A percentile compares a stretch with the other conserved stretches of the same genome.
phyloP scores from a whole-genome alignment of 768 basidiomycete genomes.

The Leccinum subtestaceum region DNA sequence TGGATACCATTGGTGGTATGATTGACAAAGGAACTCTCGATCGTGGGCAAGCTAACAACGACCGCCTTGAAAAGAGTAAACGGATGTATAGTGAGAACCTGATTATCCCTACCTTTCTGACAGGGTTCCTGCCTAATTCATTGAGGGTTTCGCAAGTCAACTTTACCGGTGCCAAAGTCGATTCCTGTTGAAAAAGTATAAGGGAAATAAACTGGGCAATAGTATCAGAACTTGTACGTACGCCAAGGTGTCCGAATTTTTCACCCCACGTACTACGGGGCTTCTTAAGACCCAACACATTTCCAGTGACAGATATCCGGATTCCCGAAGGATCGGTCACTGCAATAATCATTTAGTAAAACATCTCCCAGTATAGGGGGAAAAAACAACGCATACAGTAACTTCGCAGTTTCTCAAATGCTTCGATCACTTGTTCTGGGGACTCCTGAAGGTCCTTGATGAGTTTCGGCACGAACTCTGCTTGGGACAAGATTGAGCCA shows the following conservation, averaged over 20 bases:
- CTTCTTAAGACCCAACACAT: constrained; percentile 63
- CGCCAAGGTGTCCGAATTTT: constrained; percentile 59
- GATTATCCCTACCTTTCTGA: constrained; percentile 53
- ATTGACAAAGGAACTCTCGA: constrained; percentile 86
- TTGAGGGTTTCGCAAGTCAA: constrained; percentile 68
- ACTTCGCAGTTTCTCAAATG: constrained; percentile 72
- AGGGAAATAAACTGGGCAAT: not conserved
- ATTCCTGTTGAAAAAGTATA: constrained; percentile 35
- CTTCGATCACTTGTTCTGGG: constrained; percentile 68
- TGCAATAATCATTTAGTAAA: constrained; percentile 30
- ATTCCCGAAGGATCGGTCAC: constrained; percentile 81
- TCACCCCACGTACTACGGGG: constrained; percentile 76
- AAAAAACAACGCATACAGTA: constrained; percentile 46
- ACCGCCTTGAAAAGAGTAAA: constrained; percentile 53
- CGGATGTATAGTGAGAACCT: not conserved
- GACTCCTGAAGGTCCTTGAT: constrained; percentile 66
- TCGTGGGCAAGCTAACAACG: constrained; percentile 86
- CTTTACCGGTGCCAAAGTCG: constrained; percentile 62
- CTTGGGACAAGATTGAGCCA: constrained; percentile 65
- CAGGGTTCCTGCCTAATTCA: constrained; percentile 67
- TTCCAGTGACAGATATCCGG: constrained; percentile 89
- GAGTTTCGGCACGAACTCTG: constrained; percentile 77
- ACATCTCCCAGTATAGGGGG: not conserved
- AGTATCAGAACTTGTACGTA: constrained; percentile 40
- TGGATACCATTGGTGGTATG: constrained; percentile 76